Base-by-base conservation (phyloP, 352 stramenopile genomes). In the Phytopythium boreale region DNA sequence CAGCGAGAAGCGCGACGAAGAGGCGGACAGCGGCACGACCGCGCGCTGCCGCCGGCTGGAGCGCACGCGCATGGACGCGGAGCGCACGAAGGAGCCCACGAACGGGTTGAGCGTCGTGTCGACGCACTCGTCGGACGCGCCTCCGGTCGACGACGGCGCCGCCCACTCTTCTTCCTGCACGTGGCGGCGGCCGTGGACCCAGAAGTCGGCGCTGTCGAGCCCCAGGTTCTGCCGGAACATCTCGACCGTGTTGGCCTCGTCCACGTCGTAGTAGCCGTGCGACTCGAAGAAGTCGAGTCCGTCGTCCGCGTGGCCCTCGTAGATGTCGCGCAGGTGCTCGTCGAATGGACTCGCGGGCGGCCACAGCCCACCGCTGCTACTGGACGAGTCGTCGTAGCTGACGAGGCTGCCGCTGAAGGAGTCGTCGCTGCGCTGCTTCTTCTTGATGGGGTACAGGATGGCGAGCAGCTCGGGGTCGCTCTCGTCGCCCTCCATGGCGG, bases 221-320 rank as follows among this genome's bases (percentile, higher is more conserved):
- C 79, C 80, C 60, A 90, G 84, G 64, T 90, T 91, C 66, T 86
- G 61, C 19, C 82, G 83, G 64, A 92, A 94, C 77, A 92, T 89
- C 51, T 79, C 76, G 15, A 94, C 79, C 1, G 85, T 94, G 64
- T 94, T 94, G 56, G 80, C 82, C n/a, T 94, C 85, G 19, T 65
- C 76, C 37, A 90, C 72, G 74, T 94, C 85, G 61, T 91, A 94
- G 71, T 94, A 94, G 15, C 85, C 85, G 46, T 91, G 80, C 20
- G 80, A 85, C 69, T 91, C 76, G 61, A 94, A 94, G 71, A 94
- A 94, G 63, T 70, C 72, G 36, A 92, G 63, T 1, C 85, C 85
- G 41, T 89, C 81, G 49, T 88, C 77, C 20, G 70, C 76, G 31
- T 65, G 51, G 31, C 79, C 81, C 14, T 75, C 69, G 63, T 92